Evolutionary conservation across 1,284 basidiomycete genomes (phyloP), one percentile per base, ranked within the genome.

Genomic region (Fomitopsis betulina): DNA sequence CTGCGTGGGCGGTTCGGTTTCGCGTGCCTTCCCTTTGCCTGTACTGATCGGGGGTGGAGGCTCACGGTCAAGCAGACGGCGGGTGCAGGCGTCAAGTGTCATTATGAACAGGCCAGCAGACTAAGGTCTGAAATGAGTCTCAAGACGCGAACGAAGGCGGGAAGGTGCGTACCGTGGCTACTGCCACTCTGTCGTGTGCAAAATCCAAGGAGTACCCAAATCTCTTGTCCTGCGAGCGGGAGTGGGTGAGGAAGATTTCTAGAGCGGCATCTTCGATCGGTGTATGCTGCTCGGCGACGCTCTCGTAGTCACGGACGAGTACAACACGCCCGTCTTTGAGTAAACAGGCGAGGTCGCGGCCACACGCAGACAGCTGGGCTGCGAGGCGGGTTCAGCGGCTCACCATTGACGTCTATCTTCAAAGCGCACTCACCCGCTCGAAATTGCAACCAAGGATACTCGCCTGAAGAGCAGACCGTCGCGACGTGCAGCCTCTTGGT

Each of bases 221-320:
- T 13, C 17, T 17, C 13, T 30, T 35, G 13, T 25, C 27, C 15
- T n/a, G n/a, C n/a, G n/a, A n/a, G n/a, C n/a, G 17, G 8, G 27
- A 30, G n/a, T 60, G 51, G 25, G 58, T 54, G 43, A 84, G 70
- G 53, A 80, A 75, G 15, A 84, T 64, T 54, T 77, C 76, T 9
- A 81, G 62, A 3, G 74, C 75, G 0, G 78, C 72, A 8, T 79
- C 72, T 25, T 62, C 56, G 13, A 77, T 60, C 23, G 70, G 66
- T 6, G 3, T 17, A 6, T 12, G 9, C 15, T 23, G n/a, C 7
- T 19, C 17, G 13, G 17, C 27, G 17, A 33, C 13, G 4, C 27
- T 5, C 47, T 50, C 47, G 27, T 19, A 50, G 47, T 33, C 27
- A 17, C 32, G 47, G 25, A 50, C n/a, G 7, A 50, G 30, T 7